Evolutionary conservation across 2,329 filamentous ascomycete genomes (phyloP), one percentile per base, ranked within the genome.

Genomic region (Claviceps fusiformis): DNA sequence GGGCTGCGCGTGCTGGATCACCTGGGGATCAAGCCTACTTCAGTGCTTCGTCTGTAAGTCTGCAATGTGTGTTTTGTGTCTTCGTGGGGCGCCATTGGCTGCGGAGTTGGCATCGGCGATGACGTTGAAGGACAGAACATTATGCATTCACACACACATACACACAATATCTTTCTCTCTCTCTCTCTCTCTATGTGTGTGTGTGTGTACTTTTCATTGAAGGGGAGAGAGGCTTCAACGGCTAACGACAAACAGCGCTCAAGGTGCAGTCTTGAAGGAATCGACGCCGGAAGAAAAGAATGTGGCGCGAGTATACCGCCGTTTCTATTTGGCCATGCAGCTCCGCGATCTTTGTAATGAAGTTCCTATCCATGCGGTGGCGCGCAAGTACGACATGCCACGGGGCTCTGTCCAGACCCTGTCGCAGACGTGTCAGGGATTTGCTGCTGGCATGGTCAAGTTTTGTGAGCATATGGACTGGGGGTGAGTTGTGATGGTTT

Each of bases 281-380:
- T 75, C 71, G 3, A 86, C 78, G 0, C 64, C 75, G 2, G 75
- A 79, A 50, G 83, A 89, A 62, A 76, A 78, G 54, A 79, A 82
- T 41, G 70, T 72, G 24, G 78, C 80, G 3, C 76, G 83, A 11
- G 77, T 88, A 45, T 87, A 90, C 65, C 78, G 79, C 27, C 79
- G 87, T 15, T 88, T 87, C 61, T 91, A 89, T 64, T 73, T 86
- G 17, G 85, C 87, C 6, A 77, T 90, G 46, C 87, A 89, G 64
- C 76, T 91, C n/a, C 82, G 86, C 39, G 86, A 90, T 64, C 70
- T 91, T 41, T 89, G 86, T 67, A 89, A 88, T 65, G 87, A 91
- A 65, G 72, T 85, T 56, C 86, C 87, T 0, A 76, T 90, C 37
- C 81, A 87, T 60, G 70, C 75, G 3, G 83, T 90, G 33, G 83